A percentile compares a stretch with the other conserved stretches of the same genome.
phyloP scores from a whole-genome alignment of 495 filamentous ascomycete species.

The Podospora australis region DNA sequence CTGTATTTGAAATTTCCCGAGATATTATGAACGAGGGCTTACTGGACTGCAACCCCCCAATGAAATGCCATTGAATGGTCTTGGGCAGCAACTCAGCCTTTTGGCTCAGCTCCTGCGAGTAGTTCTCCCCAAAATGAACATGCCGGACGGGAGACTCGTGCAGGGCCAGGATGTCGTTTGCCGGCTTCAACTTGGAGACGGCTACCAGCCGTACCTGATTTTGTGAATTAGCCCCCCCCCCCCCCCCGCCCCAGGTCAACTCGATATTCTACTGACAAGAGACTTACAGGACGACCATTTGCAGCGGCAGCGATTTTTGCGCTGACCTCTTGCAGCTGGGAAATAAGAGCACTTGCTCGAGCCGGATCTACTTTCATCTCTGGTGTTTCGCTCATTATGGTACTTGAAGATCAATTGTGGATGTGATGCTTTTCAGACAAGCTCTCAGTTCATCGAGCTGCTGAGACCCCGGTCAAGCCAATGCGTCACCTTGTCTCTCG shows the following conservation, averaged over 20 bases:
- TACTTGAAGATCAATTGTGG: too few species aligned
- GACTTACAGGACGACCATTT: slow-evolving; percentile 40
- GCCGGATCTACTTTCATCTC: slow-evolving; percentile 49
- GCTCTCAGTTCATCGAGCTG: too few species aligned
- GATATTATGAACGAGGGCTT: slow-evolving; percentile 8
- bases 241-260: too few species aligned
- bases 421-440: too few species aligned
- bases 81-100: slow-evolving; percentile 74
- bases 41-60: slow-evolving; percentile 76
- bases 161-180: slow-evolving; percentile 77
- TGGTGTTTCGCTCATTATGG: slow-evolving; percentile 27
- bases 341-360: slow-evolving; percentile 42
- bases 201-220: slow-evolving; percentile 80
- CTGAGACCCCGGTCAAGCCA: too few species aligned
- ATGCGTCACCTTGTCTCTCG: too few species aligned
- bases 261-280: neutral
- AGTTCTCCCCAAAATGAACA: slow-evolving; percentile 93
- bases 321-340: slow-evolving; percentile 40
- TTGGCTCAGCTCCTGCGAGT: slow-evolving; percentile 82
- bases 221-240: too few species aligned
- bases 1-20: neutral
- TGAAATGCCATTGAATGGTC: slow-evolving; percentile 91
- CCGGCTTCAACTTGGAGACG: slow-evolving; percentile 91
- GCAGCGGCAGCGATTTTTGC: slow-evolving; percentile 40
- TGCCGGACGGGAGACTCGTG: slow-evolving; percentile 57